These are phyloP conservation scores for Pythium guiyangense DNA, from an alignment of 352 stramenopile species.

Conservation along the genomic window DNA sequence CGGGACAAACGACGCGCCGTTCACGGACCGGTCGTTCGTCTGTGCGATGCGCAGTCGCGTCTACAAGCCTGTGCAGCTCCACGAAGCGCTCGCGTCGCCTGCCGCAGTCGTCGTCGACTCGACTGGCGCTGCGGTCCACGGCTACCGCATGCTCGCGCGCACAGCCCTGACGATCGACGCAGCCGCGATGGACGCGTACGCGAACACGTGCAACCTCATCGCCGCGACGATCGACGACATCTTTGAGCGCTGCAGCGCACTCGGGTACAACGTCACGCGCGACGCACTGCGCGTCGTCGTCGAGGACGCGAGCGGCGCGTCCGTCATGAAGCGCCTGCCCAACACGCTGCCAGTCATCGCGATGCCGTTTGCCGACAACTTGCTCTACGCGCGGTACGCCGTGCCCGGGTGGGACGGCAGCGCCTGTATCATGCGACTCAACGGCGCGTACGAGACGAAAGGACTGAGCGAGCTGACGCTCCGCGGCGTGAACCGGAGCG, in stretches of 20 bases:
- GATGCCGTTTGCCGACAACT: conserved; percentile 39
- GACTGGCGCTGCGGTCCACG: conserved; percentile 13
- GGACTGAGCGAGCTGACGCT: background rate
- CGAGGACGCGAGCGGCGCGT: background rate
- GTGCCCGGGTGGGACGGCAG: conserved; percentile 26
- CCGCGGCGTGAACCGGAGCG: background rate
- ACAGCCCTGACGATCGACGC: background rate
- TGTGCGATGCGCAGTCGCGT: conserved; percentile 20
- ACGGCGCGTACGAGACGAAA: conserved; percentile 14
- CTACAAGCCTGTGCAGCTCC: conserved; percentile 30
- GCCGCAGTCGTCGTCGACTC: conserved; percentile 11
- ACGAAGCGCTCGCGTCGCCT: background rate
- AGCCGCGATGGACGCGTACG: background rate
- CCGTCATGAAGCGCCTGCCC: conserved; percentile 6
- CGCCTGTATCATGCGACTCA: conserved; percentile 27
- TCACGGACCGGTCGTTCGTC: conserved; percentile 31
- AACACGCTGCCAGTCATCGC: conserved; percentile 34
- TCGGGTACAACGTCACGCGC: conserved; percentile 23
- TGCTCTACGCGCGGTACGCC: conserved; percentile 13
- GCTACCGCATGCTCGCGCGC: conserved; percentile 22
- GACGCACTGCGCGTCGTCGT: conserved; percentile 15
- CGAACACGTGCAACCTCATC: conserved; percentile 2
- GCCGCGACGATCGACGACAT: conserved; percentile 16
- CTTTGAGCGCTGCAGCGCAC: conserved; percentile 6
- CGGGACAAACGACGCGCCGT: conserved; percentile 42